Evolutionary conservation across 129 eudicot genomes (phyloP).

Genomic region (Daucus carota): DH1_v3.0 NC_030389.2:40611501-40612000

Average conservation of each 20-base stretch:
- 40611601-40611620: background rate
- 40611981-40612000: no score
- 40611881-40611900: background rate
- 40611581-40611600: background rate
- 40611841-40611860: background rate
- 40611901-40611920: no score
- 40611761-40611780: constrained; percentile 1
- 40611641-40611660: constrained; percentile 33
- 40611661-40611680: constrained; percentile 94
- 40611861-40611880: background rate
- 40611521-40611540: constrained; percentile 86
- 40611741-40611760: constrained; percentile 43
- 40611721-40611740: constrained; percentile 97
- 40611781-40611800: background rate
- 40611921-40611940: no score
- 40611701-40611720: constrained; percentile 79
- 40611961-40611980: no score
- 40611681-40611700: constrained; percentile 94
- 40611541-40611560: constrained; percentile 72
- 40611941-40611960: no score
- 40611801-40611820: background rate
- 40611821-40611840: background rate
- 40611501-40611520: constrained; percentile 79
- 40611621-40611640: background rate
- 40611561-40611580: constrained; percentile 57